Percentiles rank a stretch among this genome's conserved stretches.
phyloP scores from a whole-genome alignment of 306 rosid genomes.

The Cicer pinnatifidum region DNA sequence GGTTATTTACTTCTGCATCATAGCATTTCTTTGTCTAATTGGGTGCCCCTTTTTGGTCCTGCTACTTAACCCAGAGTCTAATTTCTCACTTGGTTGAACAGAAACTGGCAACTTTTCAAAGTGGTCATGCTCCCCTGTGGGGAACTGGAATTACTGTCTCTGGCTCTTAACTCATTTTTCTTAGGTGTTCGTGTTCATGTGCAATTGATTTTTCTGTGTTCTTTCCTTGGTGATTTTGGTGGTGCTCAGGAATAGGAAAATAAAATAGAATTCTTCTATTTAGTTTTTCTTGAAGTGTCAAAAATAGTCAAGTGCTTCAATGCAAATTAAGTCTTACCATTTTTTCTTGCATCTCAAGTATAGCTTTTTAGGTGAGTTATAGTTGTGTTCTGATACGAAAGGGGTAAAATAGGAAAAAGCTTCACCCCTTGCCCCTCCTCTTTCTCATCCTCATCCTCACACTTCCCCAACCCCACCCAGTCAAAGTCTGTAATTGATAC shows the following conservation, averaged over 20 bases:
- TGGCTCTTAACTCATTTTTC: neutral
- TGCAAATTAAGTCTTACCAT: conserved; percentile 13
- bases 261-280: conserved; percentile 14
- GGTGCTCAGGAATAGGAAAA: conserved; percentile 2
- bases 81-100: conserved; percentile 31
- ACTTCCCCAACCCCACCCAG: neutral
- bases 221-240: neutral
- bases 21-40: conserved; percentile 34
- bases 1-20: conserved; percentile 4
- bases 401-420: neutral
- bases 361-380: conserved; percentile 1
- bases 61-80: neutral
- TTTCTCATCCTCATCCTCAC: neutral
- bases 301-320: conserved; percentile 19
- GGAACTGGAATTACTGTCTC: conserved; percentile 13
- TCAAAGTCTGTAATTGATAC: neutral
- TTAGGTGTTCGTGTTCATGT: neutral
- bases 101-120: conserved; percentile 33
- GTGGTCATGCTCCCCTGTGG: conserved; percentile 16
- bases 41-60: neutral
- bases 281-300: conserved; percentile 8
- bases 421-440: neutral
- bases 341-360: conserved; percentile 26
- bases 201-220: neutral
- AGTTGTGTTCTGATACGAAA: neutral